Conservation (phyloP, 257 asterid genomes). For the Fraxinus americana region DNA sequence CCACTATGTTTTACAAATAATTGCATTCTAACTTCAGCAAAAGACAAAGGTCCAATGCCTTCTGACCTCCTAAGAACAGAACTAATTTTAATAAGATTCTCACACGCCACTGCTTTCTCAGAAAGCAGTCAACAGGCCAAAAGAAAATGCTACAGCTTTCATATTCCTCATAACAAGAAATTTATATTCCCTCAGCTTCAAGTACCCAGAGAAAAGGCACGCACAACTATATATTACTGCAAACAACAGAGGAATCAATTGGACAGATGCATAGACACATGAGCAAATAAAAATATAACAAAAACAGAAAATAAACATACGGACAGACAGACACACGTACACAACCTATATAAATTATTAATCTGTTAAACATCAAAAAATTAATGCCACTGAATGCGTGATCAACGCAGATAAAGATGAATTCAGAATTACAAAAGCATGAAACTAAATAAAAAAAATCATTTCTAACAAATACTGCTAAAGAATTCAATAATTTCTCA, state of each 20-base stretch:
- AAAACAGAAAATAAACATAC: not conserved
- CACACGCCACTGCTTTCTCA: not conserved
- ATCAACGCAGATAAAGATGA: constrained; percentile 6
- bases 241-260: not conserved
- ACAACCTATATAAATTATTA: not conserved
- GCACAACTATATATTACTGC: not conserved
- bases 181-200: not conserved
- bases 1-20: not conserved
- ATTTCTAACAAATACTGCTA: not conserved
- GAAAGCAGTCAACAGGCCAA: constrained; percentile 3
- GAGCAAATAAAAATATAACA: not conserved
- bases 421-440: constrained; percentile 19
- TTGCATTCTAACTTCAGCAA: not conserved
- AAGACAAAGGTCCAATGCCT: not conserved
- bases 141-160: constrained; percentile 2
- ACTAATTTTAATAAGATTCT: not conserved
- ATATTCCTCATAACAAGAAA: not conserved
- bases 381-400: constrained; percentile 6
- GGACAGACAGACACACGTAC: not conserved
- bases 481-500: not conserved
- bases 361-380: not conserved
- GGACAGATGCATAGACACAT: not conserved
- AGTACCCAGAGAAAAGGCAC: not conserved
- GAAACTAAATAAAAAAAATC: not conserved
- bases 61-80: constrained; percentile 3